phyloP scores from a whole-genome alignment of 768 basidiomycete genomes.

The Suillus subluteus region DNA sequence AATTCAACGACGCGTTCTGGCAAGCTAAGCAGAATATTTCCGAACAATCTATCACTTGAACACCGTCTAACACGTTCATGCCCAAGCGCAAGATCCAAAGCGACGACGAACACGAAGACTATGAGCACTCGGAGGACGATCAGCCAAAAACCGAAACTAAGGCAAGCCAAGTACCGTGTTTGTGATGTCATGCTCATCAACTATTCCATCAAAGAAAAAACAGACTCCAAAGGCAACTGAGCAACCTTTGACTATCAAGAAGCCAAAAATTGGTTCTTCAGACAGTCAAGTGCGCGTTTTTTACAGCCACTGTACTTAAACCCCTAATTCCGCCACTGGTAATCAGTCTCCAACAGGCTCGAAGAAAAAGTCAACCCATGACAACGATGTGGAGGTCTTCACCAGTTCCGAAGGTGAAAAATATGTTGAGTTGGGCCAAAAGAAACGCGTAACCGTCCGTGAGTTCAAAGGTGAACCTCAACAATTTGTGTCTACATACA shows the following conservation, averaged over 20 bases:
- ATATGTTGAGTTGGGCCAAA: constrained; percentile 73
- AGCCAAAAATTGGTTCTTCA: constrained; percentile 32
- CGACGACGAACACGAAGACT: constrained; percentile 27
- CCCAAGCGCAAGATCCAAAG: constrained; percentile 23
- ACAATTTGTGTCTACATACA: not conserved
- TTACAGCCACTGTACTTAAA: constrained; percentile 3
- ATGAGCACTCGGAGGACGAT: constrained; percentile 6
- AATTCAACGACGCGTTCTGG: constrained; percentile 19
- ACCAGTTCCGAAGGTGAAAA: constrained; percentile 37
- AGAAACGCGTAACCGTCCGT: constrained; percentile 63
- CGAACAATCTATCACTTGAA: not conserved
- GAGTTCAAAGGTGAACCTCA: constrained; percentile 45
- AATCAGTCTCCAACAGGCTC: constrained; percentile 19
- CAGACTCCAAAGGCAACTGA: constrained; percentile 16
- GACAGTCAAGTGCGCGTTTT: constrained; percentile 8
- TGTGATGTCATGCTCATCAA: not conserved
- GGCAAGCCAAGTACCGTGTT: not conserved
- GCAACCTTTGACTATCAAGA: constrained; percentile 35
- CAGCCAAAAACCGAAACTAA: not conserved
- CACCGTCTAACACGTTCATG: constrained; percentile 9
- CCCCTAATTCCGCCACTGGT: constrained; percentile 19
- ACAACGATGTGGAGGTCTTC: constrained; percentile 15
- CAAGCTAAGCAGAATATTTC: constrained; percentile 1
- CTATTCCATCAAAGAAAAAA: not conserved
- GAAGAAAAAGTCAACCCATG: constrained; percentile 3